Conservation (phyloP, 345 rosid genomes). For the Viola odorata region DNA sequence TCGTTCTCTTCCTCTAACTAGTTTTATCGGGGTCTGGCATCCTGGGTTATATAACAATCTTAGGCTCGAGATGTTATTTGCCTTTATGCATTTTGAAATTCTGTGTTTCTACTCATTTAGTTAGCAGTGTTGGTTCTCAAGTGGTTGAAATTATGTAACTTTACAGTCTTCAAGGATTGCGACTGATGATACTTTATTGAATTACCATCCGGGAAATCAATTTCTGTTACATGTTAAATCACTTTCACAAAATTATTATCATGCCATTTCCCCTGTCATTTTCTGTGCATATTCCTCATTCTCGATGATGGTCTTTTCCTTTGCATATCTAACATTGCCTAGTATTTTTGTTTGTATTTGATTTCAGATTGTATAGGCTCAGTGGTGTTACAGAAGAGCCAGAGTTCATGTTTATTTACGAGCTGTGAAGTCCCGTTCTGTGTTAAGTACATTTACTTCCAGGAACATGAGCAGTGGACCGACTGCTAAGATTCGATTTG, state of each 20-base stretch:
- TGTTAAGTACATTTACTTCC: background rate
- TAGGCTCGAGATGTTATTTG: too few species aligned
- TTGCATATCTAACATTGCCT: background rate
- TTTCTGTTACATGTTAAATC: background rate
- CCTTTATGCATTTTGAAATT: too few species aligned
- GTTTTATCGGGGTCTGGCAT: too few species aligned
- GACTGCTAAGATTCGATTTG: conserved; percentile 43
- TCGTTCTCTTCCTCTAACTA: background rate
- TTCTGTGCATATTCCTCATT: background rate
- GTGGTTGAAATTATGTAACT: background rate
- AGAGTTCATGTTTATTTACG: background rate
- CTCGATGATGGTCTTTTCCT: background rate
- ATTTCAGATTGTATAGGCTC: background rate
- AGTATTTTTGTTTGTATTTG: background rate
- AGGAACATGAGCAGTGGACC: conserved; percentile 34
- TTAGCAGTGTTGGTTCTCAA: background rate
- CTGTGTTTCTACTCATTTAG: background rate
- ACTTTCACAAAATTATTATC: background rate
- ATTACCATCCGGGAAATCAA: background rate
- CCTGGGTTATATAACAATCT: too few species aligned
- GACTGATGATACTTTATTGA: background rate
- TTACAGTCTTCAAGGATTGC: background rate
- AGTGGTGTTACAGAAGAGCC: background rate
- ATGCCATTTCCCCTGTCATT: too few species aligned
- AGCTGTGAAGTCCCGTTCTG: background rate